Conservation (phyloP, 371 early-diverging fungal genomes). For the Dichotomocladium elegans region DNA sequence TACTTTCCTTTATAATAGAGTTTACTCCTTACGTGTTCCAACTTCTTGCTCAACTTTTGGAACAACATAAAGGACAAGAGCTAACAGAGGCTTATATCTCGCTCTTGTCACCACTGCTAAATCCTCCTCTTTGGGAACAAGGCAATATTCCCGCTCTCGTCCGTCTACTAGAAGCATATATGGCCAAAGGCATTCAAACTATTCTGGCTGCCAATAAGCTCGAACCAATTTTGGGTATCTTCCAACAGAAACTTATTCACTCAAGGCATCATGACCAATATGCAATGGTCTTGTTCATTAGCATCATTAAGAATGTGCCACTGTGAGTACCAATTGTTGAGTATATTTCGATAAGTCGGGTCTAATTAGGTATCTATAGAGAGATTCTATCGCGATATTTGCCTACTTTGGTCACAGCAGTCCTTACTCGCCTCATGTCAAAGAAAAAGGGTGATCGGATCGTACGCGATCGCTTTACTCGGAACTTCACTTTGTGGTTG, state of each 20-base stretch:
- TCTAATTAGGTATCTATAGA: slow-evolving; percentile 16
- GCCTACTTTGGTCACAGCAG: slow-evolving; percentile 70
- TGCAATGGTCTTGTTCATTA: slow-evolving; percentile 76
- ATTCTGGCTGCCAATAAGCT: slow-evolving; percentile 64
- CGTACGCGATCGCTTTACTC: slow-evolving; percentile 57
- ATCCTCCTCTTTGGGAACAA: slow-evolving; percentile 86
- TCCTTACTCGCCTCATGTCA: slow-evolving; percentile 76
- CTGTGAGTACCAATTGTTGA: slow-evolving; percentile 54
- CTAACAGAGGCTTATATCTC: slow-evolving; percentile 70
- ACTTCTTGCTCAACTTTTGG: slow-evolving; percentile 82
- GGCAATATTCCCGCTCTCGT: slow-evolving; percentile 94
- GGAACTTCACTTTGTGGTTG: slow-evolving; percentile 77
- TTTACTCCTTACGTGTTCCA: slow-evolving; percentile 97
- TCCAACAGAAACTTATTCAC: slow-evolving; percentile 83
- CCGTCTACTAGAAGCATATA: slow-evolving; percentile 78
- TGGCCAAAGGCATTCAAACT: slow-evolving; percentile 68
- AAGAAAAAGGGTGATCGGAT: slow-evolving; percentile 51
- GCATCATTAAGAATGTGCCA: slow-evolving; percentile 69
- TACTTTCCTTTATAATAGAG: slow-evolving; percentile 45
- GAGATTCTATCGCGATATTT: slow-evolving; percentile 61
- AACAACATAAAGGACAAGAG: slow-evolving; percentile 62
- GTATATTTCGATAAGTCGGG: not conserved
- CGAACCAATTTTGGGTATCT: slow-evolving; percentile 88
- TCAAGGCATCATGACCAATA: slow-evolving; percentile 83
- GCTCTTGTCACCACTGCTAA: slow-evolving; percentile 75